These are phyloP conservation scores for Anthracocystis setariae DNA, from an alignment of 1,284 basidiomycete genomes.

Conservation along the genomic window DNA sequence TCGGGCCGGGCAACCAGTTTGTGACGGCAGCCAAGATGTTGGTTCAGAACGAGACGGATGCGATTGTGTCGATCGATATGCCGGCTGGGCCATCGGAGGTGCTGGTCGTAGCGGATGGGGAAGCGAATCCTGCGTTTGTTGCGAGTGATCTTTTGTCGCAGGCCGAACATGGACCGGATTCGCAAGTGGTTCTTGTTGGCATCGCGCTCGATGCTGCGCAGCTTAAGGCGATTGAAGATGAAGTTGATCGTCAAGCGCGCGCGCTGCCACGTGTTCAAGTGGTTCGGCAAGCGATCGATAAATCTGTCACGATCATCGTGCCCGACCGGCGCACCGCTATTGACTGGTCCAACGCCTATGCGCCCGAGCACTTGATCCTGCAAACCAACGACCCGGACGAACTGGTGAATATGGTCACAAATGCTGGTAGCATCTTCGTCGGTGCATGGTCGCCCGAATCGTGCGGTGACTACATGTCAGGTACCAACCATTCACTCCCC, in stretches of 20 bases:
- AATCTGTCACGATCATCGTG: conserved; percentile 87
- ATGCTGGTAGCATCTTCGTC: conserved; percentile 91
- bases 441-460: conserved; percentile 80
- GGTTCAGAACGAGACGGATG: conserved; percentile 98
- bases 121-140: conserved; percentile 87
- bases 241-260: conserved; percentile 87
- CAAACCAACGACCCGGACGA: conserved; percentile 52
- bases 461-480: conserved; percentile 97
- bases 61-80: conserved; percentile 97
- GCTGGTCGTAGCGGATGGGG: conserved; percentile 80
- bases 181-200: conserved; percentile 92
- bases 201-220: conserved; percentile 76
- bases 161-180: conserved; percentile 95
- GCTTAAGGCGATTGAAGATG: conserved; percentile 80
- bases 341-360: conserved; percentile 93
- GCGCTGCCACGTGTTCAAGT: conserved; percentile 89
- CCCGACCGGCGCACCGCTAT: conserved; percentile 79
- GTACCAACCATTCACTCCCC: conserved; percentile 90
- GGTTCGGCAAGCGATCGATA: conserved; percentile 86
- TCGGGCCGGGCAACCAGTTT: conserved; percentile 99
- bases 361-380: conserved; percentile 74
- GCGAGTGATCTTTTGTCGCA: conserved; percentile 96
- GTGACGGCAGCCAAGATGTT: conserved; percentile 99
- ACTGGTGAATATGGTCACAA: conserved; percentile 57
- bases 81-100: conserved; percentile 87